Evolutionary conservation across 768 basidiomycete genomes (phyloP).

Genomic region (Lentinula guzmanii): DNA sequence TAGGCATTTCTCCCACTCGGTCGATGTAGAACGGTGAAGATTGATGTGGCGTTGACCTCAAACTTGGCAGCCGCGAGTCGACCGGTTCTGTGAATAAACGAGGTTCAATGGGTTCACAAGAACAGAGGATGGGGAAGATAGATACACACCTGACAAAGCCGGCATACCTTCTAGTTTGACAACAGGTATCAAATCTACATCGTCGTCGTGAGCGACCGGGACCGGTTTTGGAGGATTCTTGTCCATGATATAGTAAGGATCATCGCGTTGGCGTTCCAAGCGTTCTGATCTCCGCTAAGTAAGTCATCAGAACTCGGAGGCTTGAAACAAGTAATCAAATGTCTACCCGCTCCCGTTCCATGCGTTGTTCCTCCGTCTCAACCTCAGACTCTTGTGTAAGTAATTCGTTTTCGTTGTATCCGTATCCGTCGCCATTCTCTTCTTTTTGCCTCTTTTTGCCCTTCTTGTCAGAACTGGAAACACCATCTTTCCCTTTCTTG

Average conservation of each 20-base stretch:
- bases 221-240: constrained; percentile 35
- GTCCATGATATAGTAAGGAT: constrained; percentile 89
- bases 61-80: constrained; percentile 35
- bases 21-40: constrained; percentile 59
- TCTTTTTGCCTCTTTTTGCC: constrained; percentile 28
- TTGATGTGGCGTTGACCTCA: constrained; percentile 33
- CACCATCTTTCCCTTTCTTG: constrained; percentile 25
- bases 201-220: constrained; percentile 28
- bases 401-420: constrained; percentile 7
- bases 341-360: constrained; percentile 56
- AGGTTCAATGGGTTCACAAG: not conserved
- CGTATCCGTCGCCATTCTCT: constrained; percentile 10
- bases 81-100: constrained; percentile 17
- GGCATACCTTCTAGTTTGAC: constrained; percentile 76
- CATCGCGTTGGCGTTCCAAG: constrained; percentile 69
- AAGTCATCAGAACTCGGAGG: not conserved
- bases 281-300: constrained; percentile 70
- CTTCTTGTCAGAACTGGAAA: constrained; percentile 17
- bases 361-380: constrained; percentile 55
- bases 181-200: constrained; percentile 90
- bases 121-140: constrained; percentile 16
- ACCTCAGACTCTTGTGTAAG: constrained; percentile 27
- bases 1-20: constrained; percentile 82
- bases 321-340: constrained; percentile 10
- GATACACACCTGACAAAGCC: constrained; percentile 26